These are phyloP conservation scores for Simmondsia chinensis DNA, from an alignment of 148 eudicot genomes.

Conservation along the genomic window DNA sequence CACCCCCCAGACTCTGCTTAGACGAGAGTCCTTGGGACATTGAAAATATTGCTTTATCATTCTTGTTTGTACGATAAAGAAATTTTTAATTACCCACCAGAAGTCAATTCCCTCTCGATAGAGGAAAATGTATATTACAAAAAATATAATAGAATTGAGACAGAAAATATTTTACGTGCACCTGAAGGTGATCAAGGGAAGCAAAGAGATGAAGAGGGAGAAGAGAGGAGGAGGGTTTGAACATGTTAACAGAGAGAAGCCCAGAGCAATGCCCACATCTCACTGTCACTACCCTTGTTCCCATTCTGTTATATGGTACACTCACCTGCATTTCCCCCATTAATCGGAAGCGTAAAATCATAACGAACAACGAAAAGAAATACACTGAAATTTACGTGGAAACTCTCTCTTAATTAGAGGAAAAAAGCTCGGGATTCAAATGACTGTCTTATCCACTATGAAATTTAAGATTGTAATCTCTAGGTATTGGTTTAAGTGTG, in stretches of 20 bases:
- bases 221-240: slow-evolving; percentile 57
- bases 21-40: no score
- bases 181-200: slow-evolving; percentile 42
- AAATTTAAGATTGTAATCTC: no score
- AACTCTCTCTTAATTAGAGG: background rate
- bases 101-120: background rate
- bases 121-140: background rate
- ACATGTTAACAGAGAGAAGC: slow-evolving; percentile 82
- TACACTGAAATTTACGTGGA: background rate
- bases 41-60: no score
- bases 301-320: slow-evolving; percentile 67
- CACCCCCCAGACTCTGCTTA: no score
- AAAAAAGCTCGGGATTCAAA: background rate
- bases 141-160: background rate
- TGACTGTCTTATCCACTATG: background rate
- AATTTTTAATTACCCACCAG: no score
- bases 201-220: slow-evolving; percentile 59
- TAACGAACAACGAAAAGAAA: background rate
- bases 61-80: no score
- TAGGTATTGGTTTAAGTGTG: no score
- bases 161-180: background rate
- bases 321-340: slow-evolving; percentile 42
- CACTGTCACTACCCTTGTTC: slow-evolving; percentile 79
- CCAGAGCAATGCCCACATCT: slow-evolving; percentile 77
- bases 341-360: no score